Base-by-base conservation (phyloP, 192 early-diverging fungal genomes). In the Backusella westeae region DNA sequence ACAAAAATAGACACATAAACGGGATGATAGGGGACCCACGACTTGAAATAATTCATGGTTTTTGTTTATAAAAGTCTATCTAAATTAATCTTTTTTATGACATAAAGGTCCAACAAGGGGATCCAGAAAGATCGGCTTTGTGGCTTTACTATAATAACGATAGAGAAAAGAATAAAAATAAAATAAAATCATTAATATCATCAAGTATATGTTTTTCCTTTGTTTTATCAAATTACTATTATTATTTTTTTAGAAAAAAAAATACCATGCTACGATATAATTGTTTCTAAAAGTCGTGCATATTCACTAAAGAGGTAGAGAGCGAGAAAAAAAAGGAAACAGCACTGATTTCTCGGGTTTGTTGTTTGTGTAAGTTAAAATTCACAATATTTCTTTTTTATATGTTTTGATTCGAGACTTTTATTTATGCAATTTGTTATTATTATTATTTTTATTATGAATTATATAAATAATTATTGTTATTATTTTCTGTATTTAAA, bases 91-190 rank as follows among this genome's bases (percentile, higher is more conserved):
- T 39, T 39, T 38, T 38, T 39, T 8, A 53, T 59, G 53, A 29
- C 10, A 59, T 63, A 63, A 63, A 39, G 2, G 23, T 9, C 3
- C 53, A 26, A 10, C 21, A 29, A 23, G 26, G 10, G 53, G 53
- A 59, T 59, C 53, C 53, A 59, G 53, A 63, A 29, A 63, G 56
- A 63, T 63, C 56, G 56, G 9, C 56, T 63, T 63, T 4, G 1
- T 63, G 56, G 10, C 9, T 63, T 63, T 63, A 63, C 56, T 63
- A 63, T 23, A 63, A 63, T 63, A 29, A 63, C 53, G 53, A 59
- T 59, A 10, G 23, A 26, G 53, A 26, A 23, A 26, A 23, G 53
- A 59, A 26, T 23, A 63, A 63, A 29, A 29, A 63, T 63, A 63
- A 59, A 59, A 59, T 26, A 59, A 59, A 26, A 8, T 14, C 21